Base-by-base conservation (phyloP, 2,329 filamentous ascomycete genomes). In the Juglanconis oblonga region DNA sequence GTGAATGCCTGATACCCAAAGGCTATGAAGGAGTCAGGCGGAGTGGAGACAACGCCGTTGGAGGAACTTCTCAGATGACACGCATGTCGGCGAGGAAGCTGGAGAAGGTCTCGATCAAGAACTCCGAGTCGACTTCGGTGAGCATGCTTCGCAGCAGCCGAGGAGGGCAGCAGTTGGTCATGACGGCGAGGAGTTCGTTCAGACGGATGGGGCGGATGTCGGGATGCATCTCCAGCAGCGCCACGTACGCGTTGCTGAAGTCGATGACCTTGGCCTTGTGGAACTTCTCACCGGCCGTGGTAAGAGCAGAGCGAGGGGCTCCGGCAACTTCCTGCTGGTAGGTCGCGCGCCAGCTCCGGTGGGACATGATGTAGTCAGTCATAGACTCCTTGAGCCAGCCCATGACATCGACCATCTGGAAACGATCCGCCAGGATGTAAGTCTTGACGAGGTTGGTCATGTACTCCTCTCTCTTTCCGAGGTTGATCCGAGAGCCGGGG, bases 371-470 rank as follows among this genome's bases (percentile, higher is more conserved):
- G 54, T 54, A 38, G 24, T 60, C 47, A 7, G 13, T 5, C 31
- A 61, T 51, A 5, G 51, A 36, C 1, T 8, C n/a, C 9, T 8
- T 11, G 29, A 60, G 7, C 61, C 53, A 60, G 10, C 17, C 11
- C 44, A 36, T 32, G 45, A 57, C 33, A 11, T 38, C 11, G 35
- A 5, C 7, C 61, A 62, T 62, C 1, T 29, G 8, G n/a, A 62
- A 55, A 3, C 57, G 58, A 50, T 62, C 58, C 3, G 44, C 40
- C 5, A 61, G 58, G 31, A 51, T 38, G n/a, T 53, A 54, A 7
- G 31, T 11, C 5, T 45, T n/a, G 4, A 62, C 17, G 4, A 59
- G 52, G 52, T 56, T 52, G 9, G 11, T 35, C 35, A 62, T 36
- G 4, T 45, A 47, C 1, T 40, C 3, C 44, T 51, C 48, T 7